Evolutionary conservation across 2,329 filamentous ascomycete genomes (phyloP), one percentile per base, ranked within the genome.

Genomic region (Neocucurbitaria cava): DNA sequence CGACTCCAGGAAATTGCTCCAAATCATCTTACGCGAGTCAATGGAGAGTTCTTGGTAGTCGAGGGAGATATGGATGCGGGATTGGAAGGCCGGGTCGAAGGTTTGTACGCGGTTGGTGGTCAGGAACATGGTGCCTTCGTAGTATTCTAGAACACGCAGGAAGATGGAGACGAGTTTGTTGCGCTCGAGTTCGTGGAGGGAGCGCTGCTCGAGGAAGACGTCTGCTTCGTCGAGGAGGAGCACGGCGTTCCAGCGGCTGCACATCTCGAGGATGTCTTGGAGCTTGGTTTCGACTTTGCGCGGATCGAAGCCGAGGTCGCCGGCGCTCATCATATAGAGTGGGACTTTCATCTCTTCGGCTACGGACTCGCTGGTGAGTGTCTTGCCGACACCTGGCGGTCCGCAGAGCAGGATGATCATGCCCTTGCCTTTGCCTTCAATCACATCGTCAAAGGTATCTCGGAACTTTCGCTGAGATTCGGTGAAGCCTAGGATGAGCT

Each of bases 241-340:
- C 5, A 85, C 76, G 1, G 80, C 79, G 33, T 80, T 79, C 82
- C 82, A 85, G 53, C 75, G 78, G 64, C 92, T 89, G 40, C 90
- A 91, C 49, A 95, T 89, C 62, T 94, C 90, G 30, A 96, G 81
- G 39, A 95, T 91, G 73, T 90, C 90, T 70, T 92, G 89, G 7
- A 96, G 79, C 67, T 94, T 89, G 6, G 79, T 80, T 72, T 96
- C 92, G 1, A 96, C 57, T 13, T 68, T 65, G 0, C 63, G 52
- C 0, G 79, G 76, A 31, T 78, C 72, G 10, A 77, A 74, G 15
- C 91, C 90, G 0, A 96, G 81, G 73, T 95, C 91, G 15, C 90
- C 91, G 0, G 90, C 90, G 5, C 86, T 89, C 35, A 91, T 89
- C 83, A 90, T 90, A 73, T 96, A 95, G 10, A 67, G 54, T 4